Base-by-base conservation (phyloP, 2,329 filamentous ascomycete species). In the Fusarium euwallaceae region DNA sequence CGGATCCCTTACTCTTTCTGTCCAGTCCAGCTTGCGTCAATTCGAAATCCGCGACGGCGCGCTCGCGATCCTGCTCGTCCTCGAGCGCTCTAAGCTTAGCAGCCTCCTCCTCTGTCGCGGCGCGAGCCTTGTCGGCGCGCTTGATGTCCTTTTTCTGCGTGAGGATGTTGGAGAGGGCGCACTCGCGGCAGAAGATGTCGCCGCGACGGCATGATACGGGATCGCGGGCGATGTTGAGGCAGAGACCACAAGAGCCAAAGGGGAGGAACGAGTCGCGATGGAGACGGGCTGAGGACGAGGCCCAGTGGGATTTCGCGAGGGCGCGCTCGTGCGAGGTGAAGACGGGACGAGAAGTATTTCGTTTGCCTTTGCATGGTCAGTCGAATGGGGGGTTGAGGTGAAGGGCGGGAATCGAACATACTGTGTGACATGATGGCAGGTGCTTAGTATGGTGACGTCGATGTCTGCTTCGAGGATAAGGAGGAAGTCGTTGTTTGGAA, bases 131-230 rank as follows among this genome's bases (percentile, higher is more conserved):
- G 70, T 94, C 94, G 3, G 94, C 81, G 0, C 97, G 90, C 81
- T 95, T 97, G 74, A 97, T 95, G 81, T 98, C 97, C 84, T 95
- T 94, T 77, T 94, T 92, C 83, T 99, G 96, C 1, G 95, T 90
- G 1, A 98, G 88, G n/a, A 99, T 91, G 79, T 98, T 98, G 76
- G 88, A 92, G 63, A 98, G 90, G 10, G 95, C 95, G 85, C 96
- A 99, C 85, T 98, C 97, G 77, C 95, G 92, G 83, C 96, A 99
- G 86, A 98, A 98, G 16, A 99, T 88, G 82, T 98, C 95, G 71
- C 96, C 96, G 74, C 92, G 90, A 4, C 89, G 86, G 83, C 96
- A 98, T 24, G 94, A 92, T 39, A 98, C 95, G 1, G 97, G 95
- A 56, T 95, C 91, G 34, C 92, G 90, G 22, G 95, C 93, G 9